Conservation (phyloP, 176 grass and related monocot species). For the Cenchrus americanus region DNA sequence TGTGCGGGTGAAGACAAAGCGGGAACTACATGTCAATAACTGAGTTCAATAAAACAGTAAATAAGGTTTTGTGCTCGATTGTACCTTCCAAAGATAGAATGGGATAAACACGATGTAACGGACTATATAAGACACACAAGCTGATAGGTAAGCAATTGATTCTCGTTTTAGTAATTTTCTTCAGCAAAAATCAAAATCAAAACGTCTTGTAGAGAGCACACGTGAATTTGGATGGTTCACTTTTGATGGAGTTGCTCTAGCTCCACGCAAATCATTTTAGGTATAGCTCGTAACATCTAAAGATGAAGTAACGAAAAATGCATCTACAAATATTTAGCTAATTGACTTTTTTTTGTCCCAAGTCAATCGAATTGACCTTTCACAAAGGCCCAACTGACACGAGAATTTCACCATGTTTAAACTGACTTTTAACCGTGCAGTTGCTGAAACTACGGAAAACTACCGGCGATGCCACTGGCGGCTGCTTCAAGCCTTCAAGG, state of each 20-base stretch:
- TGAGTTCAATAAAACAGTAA: background rate
- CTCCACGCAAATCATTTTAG: background rate
- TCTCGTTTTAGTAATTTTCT: background rate
- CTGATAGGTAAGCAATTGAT: fast-evolving
- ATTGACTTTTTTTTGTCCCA: background rate
- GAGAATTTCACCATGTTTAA: background rate
- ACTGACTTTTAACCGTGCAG: background rate
- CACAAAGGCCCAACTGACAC: background rate
- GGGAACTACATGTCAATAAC: background rate
- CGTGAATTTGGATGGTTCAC: background rate
- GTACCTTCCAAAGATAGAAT: background rate
- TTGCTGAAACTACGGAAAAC: background rate
- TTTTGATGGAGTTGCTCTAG: background rate
- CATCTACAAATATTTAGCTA: background rate
- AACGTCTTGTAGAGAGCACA: background rate
- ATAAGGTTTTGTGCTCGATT: background rate
- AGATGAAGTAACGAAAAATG: background rate
- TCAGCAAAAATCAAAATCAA: background rate
- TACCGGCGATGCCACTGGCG: background rate
- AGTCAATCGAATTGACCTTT: background rate
- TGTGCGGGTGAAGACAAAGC: background rate
- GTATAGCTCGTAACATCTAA: background rate
- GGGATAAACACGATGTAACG: background rate
- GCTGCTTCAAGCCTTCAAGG: background rate
- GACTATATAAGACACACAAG: no score